These are phyloP conservation scores for Amphichorda felina DNA, from an alignment of 2,329 filamentous ascomycete genomes.

Conservation along the genomic window DNA sequence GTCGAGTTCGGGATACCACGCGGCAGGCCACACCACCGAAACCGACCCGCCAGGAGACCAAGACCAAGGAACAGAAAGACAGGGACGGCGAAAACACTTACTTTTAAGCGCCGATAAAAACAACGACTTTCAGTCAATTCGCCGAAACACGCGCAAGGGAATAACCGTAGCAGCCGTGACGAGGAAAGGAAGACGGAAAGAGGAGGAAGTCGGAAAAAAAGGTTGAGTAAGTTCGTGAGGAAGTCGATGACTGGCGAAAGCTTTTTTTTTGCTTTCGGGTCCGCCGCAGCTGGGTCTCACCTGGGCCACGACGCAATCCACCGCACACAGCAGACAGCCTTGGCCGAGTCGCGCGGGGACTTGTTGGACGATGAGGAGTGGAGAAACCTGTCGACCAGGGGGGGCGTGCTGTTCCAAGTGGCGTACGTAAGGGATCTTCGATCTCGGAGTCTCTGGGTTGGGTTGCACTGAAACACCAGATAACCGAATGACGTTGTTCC, in stretches of 20 bases:
- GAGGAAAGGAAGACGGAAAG: conserved; percentile 13
- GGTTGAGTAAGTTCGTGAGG: conserved; percentile 14
- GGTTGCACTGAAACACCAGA: conserved; percentile 14
- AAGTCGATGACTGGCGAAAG: conserved; percentile 18
- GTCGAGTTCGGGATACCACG: background rate
- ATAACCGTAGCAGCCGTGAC: conserved; percentile 29
- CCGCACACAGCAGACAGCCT: conserved; percentile 2
- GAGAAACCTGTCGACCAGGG: conserved; percentile 1
- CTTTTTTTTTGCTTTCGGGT: conserved; percentile 16
- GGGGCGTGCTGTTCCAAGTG: conserved; percentile 1
- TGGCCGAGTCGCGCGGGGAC: conserved; percentile 5
- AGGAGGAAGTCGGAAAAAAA: conserved; percentile 21
- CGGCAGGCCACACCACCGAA: conserved; percentile 2
- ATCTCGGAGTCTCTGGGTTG: conserved; percentile 17
- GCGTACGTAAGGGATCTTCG: conserved; percentile 5
- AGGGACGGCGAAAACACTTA: conserved; percentile 22
- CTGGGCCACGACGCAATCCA: conserved; percentile 5
- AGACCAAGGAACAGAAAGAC: conserved; percentile 6
- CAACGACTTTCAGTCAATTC: conserved; percentile 28
- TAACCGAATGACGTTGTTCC: conserved; percentile 11
- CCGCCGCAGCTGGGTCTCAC: conserved; percentile 5
- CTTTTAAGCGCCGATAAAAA: conserved; percentile 42
- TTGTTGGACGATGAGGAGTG: conserved; percentile 2
- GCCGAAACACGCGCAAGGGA: conserved; percentile 34
- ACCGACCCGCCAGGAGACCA: conserved; percentile 9